Conservation (phyloP, 1,284 basidiomycete species). For the Apiotrichum brassicae region DNA sequence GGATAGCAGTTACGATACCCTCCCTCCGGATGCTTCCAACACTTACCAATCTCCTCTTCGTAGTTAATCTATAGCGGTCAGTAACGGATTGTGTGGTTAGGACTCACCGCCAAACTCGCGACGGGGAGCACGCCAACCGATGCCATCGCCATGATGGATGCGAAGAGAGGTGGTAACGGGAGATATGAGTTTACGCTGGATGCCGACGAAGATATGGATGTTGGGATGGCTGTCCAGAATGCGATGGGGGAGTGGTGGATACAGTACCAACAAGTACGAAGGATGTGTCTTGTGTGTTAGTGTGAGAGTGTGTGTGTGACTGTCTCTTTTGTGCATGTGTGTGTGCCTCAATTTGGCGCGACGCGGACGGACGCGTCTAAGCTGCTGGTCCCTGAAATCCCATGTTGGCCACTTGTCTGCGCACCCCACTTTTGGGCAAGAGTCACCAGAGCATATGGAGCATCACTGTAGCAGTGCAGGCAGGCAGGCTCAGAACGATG, state of each 20-base stretch:
- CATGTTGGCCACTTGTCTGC: neutral
- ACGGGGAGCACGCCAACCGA: slow-evolving; percentile 42
- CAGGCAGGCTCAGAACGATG: neutral
- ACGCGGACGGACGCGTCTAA: neutral
- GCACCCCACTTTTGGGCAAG: neutral
- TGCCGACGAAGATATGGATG: no score
- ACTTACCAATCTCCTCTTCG: slow-evolving; percentile 37
- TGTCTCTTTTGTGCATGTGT: no score
- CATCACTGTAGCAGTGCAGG: no score
- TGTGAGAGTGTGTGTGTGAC: no score
- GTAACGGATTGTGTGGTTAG: neutral
- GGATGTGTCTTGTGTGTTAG: neutral
- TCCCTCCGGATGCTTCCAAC: no score
- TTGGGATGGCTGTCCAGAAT: no score
- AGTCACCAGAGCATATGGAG: no score
- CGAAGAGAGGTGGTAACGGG: no score
- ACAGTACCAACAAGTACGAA: no score
- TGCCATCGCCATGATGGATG: slow-evolving; percentile 2
- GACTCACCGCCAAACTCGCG: slow-evolving; percentile 39
- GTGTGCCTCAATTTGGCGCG: neutral
- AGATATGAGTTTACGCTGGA: no score
- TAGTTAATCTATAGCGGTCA: slow-evolving; percentile 35
- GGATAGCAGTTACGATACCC: no score
- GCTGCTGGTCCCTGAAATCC: neutral
- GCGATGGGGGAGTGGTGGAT: neutral